Percentiles rank a stretch among this genome's conserved stretches.
Conservation (phyloP, 2,329 filamentous ascomycete genomes). For the Aspergillus pseudonomiae region DNA sequence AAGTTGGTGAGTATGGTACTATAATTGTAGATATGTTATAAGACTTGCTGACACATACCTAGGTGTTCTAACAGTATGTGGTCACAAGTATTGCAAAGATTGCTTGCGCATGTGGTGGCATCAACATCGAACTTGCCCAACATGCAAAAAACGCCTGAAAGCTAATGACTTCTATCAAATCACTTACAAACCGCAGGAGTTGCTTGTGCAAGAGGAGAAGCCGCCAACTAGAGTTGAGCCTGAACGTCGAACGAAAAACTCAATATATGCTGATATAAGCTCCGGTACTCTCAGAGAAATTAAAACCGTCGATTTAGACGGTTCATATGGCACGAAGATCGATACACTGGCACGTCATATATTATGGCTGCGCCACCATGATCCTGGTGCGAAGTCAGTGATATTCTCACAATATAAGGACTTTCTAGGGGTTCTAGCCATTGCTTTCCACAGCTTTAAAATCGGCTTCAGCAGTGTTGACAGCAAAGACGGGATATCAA, state of each 20-base stretch:
- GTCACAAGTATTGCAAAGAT: constrained; percentile 88
- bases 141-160: constrained; percentile 74
- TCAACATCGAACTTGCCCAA: constrained; percentile 74
- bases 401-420: constrained; percentile 91
- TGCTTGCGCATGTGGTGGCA: constrained; percentile 81
- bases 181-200: constrained; percentile 74
- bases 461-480: constrained; percentile 76
- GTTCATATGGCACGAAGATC: constrained; percentile 85
- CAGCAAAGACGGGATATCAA: constrained; percentile 67
- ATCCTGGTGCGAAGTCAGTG: constrained; percentile 86
- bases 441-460: constrained; percentile 70
- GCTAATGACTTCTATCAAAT: constrained; percentile 79
- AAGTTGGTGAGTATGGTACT: constrained; percentile 62
- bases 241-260: constrained; percentile 39
- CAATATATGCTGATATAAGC: constrained; percentile 79
- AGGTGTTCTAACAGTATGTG: constrained; percentile 71
- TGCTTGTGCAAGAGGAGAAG: constrained; percentile 65
- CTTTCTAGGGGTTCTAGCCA: constrained; percentile 73
- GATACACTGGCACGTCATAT: constrained; percentile 81
- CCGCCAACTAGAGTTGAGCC: constrained; percentile 32
- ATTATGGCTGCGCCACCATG: constrained; percentile 79
- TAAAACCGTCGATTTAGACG: constrained; percentile 73
- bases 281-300: constrained; percentile 74
- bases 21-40: background rate
- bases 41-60: background rate